These are phyloP conservation scores for Penicillium pulvis DNA, from an alignment of 495 filamentous ascomycete species.

Conservation along the genomic window DNA sequence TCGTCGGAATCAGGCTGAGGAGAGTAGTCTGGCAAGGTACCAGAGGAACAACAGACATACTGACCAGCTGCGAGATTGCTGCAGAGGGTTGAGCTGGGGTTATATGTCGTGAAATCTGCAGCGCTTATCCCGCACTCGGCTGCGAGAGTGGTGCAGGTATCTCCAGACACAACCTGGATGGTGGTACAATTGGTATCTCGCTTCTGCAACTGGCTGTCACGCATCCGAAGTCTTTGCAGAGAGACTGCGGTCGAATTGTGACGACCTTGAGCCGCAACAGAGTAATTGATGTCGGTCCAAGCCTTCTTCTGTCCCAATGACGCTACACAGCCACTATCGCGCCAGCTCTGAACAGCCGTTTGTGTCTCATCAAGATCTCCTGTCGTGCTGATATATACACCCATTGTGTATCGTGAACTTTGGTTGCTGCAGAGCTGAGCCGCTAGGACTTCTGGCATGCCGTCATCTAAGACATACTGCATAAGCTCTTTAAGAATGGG, in stretches of 20 bases:
- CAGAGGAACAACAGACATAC: background rate
- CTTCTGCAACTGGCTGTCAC: too few relatives aligned
- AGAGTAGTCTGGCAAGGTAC: background rate
- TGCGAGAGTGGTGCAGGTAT: too few relatives aligned
- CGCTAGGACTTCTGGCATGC: background rate
- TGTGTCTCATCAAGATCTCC: too few relatives aligned
- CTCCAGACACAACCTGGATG: background rate
- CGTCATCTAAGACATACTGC: background rate
- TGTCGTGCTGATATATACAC: background rate
- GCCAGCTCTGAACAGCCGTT: too few relatives aligned
- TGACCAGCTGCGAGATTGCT: background rate
- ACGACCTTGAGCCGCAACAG: background rate
- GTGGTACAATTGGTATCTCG: conserved; percentile 1
- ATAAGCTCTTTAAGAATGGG: background rate
- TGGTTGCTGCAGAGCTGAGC: background rate
- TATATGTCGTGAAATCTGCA: too few relatives aligned
- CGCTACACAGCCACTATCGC: background rate
- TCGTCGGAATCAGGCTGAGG: background rate
- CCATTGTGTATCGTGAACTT: background rate
- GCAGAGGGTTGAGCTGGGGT: too few relatives aligned
- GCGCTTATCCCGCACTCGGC: too few relatives aligned
- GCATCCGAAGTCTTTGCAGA: background rate
- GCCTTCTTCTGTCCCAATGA: background rate
- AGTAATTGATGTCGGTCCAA: background rate
- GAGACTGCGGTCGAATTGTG: background rate